These are phyloP conservation scores for Lentithecium fluviatile DNA, from an alignment of 495 filamentous ascomycete genomes.

Conservation along the genomic window DNA sequence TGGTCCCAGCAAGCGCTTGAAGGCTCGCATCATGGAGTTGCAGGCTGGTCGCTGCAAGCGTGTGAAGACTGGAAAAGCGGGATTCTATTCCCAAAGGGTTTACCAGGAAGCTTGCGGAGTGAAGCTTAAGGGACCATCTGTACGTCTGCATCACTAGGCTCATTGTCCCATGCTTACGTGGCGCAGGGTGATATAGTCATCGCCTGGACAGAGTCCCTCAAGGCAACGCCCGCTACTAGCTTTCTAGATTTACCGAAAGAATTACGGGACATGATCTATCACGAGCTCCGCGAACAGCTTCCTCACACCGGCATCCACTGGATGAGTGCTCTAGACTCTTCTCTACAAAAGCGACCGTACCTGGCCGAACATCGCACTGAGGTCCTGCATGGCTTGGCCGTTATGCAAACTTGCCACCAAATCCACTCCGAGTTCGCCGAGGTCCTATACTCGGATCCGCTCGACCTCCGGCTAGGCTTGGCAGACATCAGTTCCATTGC, in stretches of 20 bases:
- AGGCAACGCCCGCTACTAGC: not conserved
- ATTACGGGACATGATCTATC: constrained; percentile 6
- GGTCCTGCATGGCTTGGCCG: not conserved
- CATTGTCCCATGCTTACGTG: not conserved
- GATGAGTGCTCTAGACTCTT: no score
- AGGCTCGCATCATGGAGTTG: no score
- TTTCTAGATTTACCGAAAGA: constrained; percentile 7
- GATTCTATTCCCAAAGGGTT: no score
- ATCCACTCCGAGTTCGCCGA: constrained; percentile 1
- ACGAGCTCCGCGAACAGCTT: not conserved
- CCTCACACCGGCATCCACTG: not conserved
- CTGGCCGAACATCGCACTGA: not conserved
- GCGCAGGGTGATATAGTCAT: not conserved
- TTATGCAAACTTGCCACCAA: constrained; percentile 1
- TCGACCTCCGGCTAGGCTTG: no score
- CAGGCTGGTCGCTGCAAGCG: no score
- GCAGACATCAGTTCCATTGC: no score
- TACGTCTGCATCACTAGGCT: no score
- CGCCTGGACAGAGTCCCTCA: not conserved
- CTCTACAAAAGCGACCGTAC: no score
- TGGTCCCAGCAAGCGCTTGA: no score
- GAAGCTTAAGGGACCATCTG: no score
- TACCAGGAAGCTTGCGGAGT: no score
- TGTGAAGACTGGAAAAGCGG: no score
- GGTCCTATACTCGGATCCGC: not conserved